phyloP scores from a whole-genome alignment of 192 early-diverging fungal species.

The Coemansia sp. region DNA sequence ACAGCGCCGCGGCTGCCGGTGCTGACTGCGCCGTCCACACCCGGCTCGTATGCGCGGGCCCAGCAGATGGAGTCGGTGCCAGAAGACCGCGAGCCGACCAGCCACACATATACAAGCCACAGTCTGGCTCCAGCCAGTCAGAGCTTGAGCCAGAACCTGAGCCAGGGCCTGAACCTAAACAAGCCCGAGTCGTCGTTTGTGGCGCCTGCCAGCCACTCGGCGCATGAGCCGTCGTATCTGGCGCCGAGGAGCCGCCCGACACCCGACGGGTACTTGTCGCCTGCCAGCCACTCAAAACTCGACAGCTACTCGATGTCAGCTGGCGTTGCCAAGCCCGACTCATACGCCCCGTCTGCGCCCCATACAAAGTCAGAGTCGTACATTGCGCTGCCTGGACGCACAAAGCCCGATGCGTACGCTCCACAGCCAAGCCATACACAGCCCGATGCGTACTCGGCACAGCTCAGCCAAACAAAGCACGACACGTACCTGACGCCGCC shows the following conservation, averaged over 20 bases:
- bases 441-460: background rate
- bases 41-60: background rate
- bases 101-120: background rate
- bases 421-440: background rate
- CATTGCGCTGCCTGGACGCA: background rate
- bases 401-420: background rate
- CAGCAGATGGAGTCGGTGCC: conserved; percentile 31
- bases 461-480: background rate
- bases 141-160: too few relatives aligned
- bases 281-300: too few relatives aligned
- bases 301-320: too few relatives aligned
- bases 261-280: too few relatives aligned
- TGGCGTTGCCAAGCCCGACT: background rate
- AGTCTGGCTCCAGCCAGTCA: too few relatives aligned
- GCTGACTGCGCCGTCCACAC: background rate
- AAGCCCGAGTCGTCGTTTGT: too few relatives aligned
- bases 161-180: too few relatives aligned
- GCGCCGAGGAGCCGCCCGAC: too few relatives aligned
- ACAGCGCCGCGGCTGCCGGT: background rate
- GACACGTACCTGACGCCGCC: background rate
- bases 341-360: background rate
- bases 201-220: too few relatives aligned
- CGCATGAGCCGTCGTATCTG: too few relatives aligned
- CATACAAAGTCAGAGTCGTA: background rate
- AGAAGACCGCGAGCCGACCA: conserved; percentile 16